These are phyloP conservation scores for Butyriboletus appendiculatus DNA, from an alignment of 1,284 basidiomycete species.

Conservation along the genomic window DNA sequence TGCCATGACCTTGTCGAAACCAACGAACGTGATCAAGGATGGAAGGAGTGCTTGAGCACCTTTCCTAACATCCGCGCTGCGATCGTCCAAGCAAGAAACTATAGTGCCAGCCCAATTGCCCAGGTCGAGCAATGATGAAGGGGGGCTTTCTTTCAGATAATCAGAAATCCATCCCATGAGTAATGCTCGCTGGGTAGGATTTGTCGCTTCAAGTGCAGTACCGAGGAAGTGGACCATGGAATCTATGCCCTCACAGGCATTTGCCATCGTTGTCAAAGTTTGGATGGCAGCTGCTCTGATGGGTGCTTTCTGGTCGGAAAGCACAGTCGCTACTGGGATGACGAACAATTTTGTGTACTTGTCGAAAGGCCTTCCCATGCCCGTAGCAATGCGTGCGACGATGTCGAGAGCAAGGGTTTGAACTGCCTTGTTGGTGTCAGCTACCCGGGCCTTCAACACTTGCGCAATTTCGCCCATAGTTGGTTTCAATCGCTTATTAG, in stretches of 20 bases:
- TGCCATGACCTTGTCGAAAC: constrained; percentile 86
- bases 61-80: constrained; percentile 91
- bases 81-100: constrained; percentile 90
- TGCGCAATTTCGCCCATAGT: constrained; percentile 91
- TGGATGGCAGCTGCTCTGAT: constrained; percentile 80
- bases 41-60: constrained; percentile 85
- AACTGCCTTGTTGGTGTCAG: constrained; percentile 94
- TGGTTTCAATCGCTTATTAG: constrained; percentile 91
- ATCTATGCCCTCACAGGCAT: constrained; percentile 84
- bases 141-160: constrained; percentile 72
- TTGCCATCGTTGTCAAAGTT: constrained; percentile 83
- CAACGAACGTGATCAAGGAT: constrained; percentile 72
- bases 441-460: constrained; percentile 86
- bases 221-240: constrained; percentile 79
- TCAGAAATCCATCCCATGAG: constrained; percentile 86
- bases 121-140: constrained; percentile 68
- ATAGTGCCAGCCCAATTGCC: constrained; percentile 68
- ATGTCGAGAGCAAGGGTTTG: constrained; percentile 91
- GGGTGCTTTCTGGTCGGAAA: constrained; percentile 92
- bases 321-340: constrained; percentile 78
- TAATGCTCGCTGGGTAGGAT: constrained; percentile 87
- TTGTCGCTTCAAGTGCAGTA: constrained; percentile 81
- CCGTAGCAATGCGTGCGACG: constrained; percentile 85
- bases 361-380: constrained; percentile 96
- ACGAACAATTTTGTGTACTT: constrained; percentile 82